Base-by-base conservation (phyloP, 2,329 filamentous ascomycete genomes). In the Orbilia javanica region DNA sequence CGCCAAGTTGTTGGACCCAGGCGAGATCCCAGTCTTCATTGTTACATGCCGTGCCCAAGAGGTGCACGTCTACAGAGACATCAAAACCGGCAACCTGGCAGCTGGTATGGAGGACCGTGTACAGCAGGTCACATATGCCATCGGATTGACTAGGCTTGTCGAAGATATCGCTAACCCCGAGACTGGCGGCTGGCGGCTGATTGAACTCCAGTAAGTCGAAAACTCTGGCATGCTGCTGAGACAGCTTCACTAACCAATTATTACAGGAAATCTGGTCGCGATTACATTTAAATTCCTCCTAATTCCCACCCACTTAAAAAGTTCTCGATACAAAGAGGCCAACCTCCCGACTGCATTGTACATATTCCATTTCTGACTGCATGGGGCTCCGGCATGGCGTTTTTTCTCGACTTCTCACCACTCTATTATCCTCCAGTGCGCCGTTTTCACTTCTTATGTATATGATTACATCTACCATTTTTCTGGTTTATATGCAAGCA, bases 101-200 rank as follows among this genome's bases (percentile, higher is more conserved):
- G 95, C 95, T 11, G 96, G 96, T 50, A 98, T 97, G 94, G 96
- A 99, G 85, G 96, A 99, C 85, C 96, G 94, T 86, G 96, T 99
- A 25, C 96, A 99, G 85, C 90, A 97, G 81, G 96, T 99, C 81
- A 98, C 96, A 1, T 99, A 99, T 83, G 96, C 95, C 80, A 98
- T 99, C 81, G 96, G 96, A 82, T 92, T 99, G 78, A 99, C 96
- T 2, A 88, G 96, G 80, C 90, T 97, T 77, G 91, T 96, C 1
- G 96, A 99, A 83, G 96, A 99, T 81, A 95, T 98, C 81, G 95
- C 91, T 87, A 98, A 99, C 84, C 93, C 94, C 1, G 96, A 99
- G 86, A 99, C 96, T 10, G 89, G 94, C 83, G 96, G 96, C 34
- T 99, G 96, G 96, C 91, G 95, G 82, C 87, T 99, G 84, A 98